Evolutionary conservation across 805 yeast genomes (phyloP).

Genomic region (Pichia rugopelliculosa): DNA sequence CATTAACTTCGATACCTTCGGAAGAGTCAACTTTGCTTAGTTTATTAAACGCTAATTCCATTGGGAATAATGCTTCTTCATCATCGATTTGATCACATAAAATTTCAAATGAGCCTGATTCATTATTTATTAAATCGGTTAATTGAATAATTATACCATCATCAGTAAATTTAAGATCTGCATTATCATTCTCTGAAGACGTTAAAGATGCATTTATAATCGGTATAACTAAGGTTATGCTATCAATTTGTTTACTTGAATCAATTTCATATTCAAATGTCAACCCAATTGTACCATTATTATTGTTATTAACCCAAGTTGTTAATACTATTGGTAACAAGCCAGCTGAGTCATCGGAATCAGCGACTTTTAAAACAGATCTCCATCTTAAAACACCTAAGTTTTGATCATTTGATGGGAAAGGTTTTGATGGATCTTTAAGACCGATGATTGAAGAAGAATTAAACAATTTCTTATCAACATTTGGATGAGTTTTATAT

Average conservation of each 20-base stretch:
- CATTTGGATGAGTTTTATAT: slow-evolving; percentile 94
- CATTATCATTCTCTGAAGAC: slow-evolving; percentile 48
- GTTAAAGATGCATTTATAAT: slow-evolving; percentile 47
- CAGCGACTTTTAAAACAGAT: slow-evolving; percentile 43
- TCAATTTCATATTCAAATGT: slow-evolving; percentile 84
- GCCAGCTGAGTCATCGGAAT: slow-evolving; percentile 48
- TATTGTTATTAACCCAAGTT: slow-evolving; percentile 71
- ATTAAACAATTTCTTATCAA: slow-evolving; percentile 69
- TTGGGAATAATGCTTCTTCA: slow-evolving; percentile 87
- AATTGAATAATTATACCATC: slow-evolving; percentile 67
- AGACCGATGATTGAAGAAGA: slow-evolving; percentile 54
- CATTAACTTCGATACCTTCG: slow-evolving; percentile 42
- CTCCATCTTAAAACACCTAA: slow-evolving; percentile 94
- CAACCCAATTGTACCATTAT: slow-evolving; percentile 56
- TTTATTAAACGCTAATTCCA: slow-evolving; percentile 57
- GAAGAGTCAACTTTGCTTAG: slow-evolving; percentile 23
- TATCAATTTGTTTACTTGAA: slow-evolving; percentile 42
- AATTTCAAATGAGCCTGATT: slow-evolving; percentile 74
- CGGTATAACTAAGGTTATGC: slow-evolving; percentile 58
- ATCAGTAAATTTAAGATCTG: slow-evolving; percentile 50
- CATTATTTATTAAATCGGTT: slow-evolving; percentile 39
- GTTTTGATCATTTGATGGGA: slow-evolving; percentile 87
- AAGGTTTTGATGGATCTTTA: slow-evolving; percentile 69
- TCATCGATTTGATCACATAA: slow-evolving; percentile 55
- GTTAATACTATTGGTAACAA: slow-evolving; percentile 64